phyloP scores from a whole-genome alignment of 305 asterid genomes.

The Ruellia speciosa region DNA sequence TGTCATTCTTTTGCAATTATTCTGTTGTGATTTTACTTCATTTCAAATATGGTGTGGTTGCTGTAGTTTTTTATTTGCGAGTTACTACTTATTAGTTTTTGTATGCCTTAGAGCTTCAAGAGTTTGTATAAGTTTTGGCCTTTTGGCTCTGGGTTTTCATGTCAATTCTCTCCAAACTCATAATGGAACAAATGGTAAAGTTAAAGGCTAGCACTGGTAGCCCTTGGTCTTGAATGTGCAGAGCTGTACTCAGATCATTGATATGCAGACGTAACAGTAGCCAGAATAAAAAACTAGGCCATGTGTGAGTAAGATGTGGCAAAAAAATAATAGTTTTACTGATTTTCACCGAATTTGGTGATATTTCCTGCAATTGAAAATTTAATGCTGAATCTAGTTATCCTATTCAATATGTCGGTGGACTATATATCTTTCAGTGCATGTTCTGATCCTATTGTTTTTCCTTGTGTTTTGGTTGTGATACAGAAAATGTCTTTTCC shows the following conservation, averaged over 20 bases:
- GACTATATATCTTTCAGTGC: not conserved
- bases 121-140: not conserved
- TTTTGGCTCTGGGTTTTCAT: not conserved
- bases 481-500: constrained; percentile 79
- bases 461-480: constrained; percentile 22
- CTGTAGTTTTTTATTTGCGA: constrained; percentile 6
- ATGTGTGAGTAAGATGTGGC: no score
- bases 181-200: not conserved
- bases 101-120: constrained; percentile 4
- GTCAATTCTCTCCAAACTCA: constrained; percentile 3
- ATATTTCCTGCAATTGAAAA: constrained; percentile 15
- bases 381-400: constrained; percentile 13
- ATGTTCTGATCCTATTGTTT: constrained; percentile 7
- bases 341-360: not conserved
- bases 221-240: not conserved
- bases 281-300: not conserved
- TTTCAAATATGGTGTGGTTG: constrained; percentile 4
- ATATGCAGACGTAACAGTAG: not conserved
- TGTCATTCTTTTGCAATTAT: not conserved
- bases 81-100: not conserved
- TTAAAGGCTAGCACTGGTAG: not conserved
- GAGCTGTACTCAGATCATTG: not conserved
- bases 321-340: no score
- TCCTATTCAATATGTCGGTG: constrained; percentile 9
- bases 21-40: constrained; percentile 2